A percentile compares a stretch with the other conserved stretches of the same genome.
Evolutionary conservation across 257 asterid genomes (phyloP).

Genomic region (Solanum neorickii): DNA sequence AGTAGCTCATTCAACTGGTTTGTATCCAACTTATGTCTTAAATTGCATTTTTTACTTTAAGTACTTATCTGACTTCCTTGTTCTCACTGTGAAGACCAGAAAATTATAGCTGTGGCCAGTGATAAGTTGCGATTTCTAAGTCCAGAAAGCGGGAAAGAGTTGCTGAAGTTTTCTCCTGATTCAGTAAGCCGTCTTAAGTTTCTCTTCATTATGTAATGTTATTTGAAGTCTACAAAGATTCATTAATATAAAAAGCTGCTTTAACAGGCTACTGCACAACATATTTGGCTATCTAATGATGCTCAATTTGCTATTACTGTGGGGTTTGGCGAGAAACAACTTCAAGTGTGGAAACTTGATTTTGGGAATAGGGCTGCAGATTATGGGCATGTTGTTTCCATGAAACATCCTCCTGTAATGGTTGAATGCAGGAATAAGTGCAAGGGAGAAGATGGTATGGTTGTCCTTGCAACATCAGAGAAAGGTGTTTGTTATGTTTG

Average conservation of each 20-base stretch:
- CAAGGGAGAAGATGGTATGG: conserved; percentile 8
- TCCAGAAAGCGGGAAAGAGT: conserved; percentile 12
- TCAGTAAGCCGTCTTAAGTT: conserved; percentile 2
- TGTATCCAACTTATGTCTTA: background rate
- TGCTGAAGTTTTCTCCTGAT: conserved; percentile 15
- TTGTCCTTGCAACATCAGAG: conserved; percentile 21
- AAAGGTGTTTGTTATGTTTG: conserved; percentile 19
- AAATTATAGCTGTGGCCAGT: conserved; percentile 14
- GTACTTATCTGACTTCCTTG: background rate
- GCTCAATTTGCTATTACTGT: conserved; percentile 15
- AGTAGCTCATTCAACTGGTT: conserved; percentile 9
- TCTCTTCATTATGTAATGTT: background rate
- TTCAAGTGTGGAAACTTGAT: conserved; percentile 20
- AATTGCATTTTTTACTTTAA: background rate
- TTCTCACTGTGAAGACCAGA: conserved; percentile 9
- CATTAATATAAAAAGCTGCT: background rate
- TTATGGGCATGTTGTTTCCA: conserved; percentile 11
- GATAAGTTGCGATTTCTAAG: conserved; percentile 12
- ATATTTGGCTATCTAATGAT: conserved; percentile 12
- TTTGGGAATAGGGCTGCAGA: background rate
- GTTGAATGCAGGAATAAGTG: conserved; percentile 16
- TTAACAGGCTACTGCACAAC: conserved; percentile 9
- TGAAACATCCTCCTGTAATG: conserved; percentile 13
- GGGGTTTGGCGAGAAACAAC: conserved; percentile 13
- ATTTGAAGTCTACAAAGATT: background rate